Base-by-base conservation (phyloP, 2,329 filamentous ascomycete species). In the Zopfia rhizophila region DNA sequence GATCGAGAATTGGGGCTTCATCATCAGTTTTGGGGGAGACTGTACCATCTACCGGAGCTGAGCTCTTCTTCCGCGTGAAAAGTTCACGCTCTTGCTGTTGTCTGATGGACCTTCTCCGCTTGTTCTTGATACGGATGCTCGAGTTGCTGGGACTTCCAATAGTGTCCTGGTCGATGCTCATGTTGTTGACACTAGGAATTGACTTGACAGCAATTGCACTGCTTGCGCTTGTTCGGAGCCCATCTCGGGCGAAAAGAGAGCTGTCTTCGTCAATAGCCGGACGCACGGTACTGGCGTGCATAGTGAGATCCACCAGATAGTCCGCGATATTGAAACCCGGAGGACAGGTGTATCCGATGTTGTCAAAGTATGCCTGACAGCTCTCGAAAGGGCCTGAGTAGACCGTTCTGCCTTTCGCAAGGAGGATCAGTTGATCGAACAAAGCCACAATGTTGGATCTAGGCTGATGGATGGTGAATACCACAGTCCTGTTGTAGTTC, bases 271-370 rank as follows among this genome's bases (percentile, higher is more conserved):
- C 79, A 2, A 78, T 72, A 8, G 80, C 74, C 1, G 80, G 78
- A 25, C 73, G 76, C 11, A 80, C 76, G 39, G 81, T 79, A 47
- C 89, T 84, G 17, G 91, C 92, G 69, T 99, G 94, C 93, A 99
- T 97, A 0, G 94, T 97, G 28, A 99, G 80, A 69, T 99, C 94
- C 21, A 99, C 92, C 4, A 99, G 83, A 66, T 97, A 99, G 70
- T 99, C 94, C 3, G 94, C 94, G 72, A 99, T 97, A 65, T 99
- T 99, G 82, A 97, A 99, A 2, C 95, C 95, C 17, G 92, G 88
- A 8, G 94, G 94, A 65, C 95, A 99, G 36, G 89, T 80, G 70
- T 97, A 99, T 30, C 94, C 95, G 51, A 96, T 87, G 33, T 85
- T 82, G 65, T 97, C 91, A 61, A 99, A 99, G 68, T 97, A 99